Evolutionary conservation across 2,329 filamentous ascomycete genomes (phyloP).

Genomic region (Alternaria sp.): DNA sequence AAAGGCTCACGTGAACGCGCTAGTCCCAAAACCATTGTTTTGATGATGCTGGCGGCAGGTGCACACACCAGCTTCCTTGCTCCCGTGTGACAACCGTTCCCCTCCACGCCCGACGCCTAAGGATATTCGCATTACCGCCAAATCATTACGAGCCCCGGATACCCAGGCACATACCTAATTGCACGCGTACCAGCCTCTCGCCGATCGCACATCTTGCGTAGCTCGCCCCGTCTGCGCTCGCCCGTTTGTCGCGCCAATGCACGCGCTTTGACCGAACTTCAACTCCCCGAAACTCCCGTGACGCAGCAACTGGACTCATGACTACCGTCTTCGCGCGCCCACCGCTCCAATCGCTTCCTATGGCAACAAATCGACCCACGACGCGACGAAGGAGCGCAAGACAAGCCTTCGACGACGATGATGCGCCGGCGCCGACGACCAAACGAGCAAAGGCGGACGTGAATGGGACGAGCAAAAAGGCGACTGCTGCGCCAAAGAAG

Average conservation of each 20-base stretch:
- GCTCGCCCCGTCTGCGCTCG: constrained; percentile 10
- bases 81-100: constrained; percentile 32
- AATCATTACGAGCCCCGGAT: constrained; percentile 35
- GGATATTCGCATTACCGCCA: constrained; percentile 43
- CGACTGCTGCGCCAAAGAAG: constrained; percentile 45
- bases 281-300: constrained; percentile 23
- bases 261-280: constrained; percentile 42
- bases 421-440: constrained; percentile 45
- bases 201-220: constrained; percentile 10
- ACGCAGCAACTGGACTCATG: constrained; percentile 44
- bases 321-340: constrained; percentile 44
- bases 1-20: constrained; percentile 8
- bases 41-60: constrained; percentile 18
- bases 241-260: constrained; percentile 38
- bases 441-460: constrained; percentile 52
- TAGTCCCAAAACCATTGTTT: constrained; percentile 19
- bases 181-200: constrained; percentile 3
- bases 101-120: constrained; percentile 28
- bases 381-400: constrained; percentile 56
- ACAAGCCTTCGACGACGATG: constrained; percentile 53
- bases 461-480: constrained; percentile 46
- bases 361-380: constrained; percentile 53
- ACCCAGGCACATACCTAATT: neutral
- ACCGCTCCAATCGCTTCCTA: constrained; percentile 55
- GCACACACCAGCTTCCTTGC: constrained; percentile 33